phyloP scores from a whole-genome alignment of 345 rosid species.

The Trapa incisa region DNA sequence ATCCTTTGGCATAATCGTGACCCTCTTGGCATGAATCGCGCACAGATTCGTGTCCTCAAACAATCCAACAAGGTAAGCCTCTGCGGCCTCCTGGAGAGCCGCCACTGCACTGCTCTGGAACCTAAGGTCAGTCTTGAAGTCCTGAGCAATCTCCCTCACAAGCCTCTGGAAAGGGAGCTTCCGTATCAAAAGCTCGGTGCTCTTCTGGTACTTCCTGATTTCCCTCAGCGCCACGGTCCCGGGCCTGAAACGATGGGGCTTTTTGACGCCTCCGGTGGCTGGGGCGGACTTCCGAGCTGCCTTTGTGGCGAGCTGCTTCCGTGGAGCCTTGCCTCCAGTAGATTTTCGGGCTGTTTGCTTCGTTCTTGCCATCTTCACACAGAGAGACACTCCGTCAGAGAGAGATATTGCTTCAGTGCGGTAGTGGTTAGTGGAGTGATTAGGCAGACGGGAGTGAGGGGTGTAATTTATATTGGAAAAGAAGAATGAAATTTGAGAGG shows the following conservation, averaged over 20 bases:
- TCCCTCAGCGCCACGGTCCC: slow-evolving; percentile 10
- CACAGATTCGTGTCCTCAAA: slow-evolving; percentile 10
- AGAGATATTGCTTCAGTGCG: background rate
- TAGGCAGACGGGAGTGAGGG: background rate
- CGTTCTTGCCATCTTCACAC: slow-evolving; percentile 4
- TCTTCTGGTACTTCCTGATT: slow-evolving; percentile 10
- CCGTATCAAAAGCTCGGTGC: slow-evolving; percentile 11
- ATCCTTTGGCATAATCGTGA: slow-evolving; percentile 11
- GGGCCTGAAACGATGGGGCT: slow-evolving; percentile 8
- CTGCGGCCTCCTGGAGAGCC: slow-evolving; percentile 6
- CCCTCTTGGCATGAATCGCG: slow-evolving; percentile 9
- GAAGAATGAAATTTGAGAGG: slow-evolving; percentile 5
- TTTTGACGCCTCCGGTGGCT: slow-evolving; percentile 7
- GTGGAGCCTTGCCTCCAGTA: slow-evolving; percentile 10
- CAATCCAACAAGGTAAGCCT: slow-evolving; percentile 7
- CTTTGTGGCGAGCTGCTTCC: slow-evolving; percentile 12
- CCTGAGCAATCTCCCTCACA: slow-evolving; percentile 8
- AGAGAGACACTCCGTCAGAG: background rate
- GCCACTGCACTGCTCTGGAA: slow-evolving; percentile 8
- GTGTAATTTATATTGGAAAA: background rate
- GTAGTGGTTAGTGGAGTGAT: background rate
- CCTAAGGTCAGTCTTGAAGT: slow-evolving; percentile 11
- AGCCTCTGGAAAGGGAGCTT: slow-evolving; percentile 10
- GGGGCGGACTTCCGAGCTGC: slow-evolving; percentile 10
- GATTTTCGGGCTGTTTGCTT: slow-evolving; percentile 11